Evolutionary conservation across 2,329 filamentous ascomycete species (phyloP), one percentile per base, ranked within the genome.

Genomic region (Xylariaceae sp.): DNA sequence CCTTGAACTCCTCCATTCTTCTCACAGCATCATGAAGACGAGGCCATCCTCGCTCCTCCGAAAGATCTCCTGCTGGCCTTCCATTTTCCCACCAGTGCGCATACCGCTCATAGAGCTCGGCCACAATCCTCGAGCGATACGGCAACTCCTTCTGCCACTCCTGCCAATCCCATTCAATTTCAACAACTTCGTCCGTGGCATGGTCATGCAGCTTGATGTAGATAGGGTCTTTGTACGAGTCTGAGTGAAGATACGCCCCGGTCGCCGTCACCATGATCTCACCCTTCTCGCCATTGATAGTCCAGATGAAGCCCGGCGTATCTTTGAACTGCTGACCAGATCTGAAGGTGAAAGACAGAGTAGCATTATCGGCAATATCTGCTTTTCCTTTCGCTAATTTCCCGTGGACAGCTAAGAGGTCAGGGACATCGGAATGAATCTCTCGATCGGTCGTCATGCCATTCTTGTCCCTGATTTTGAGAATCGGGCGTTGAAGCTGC

Each of bases 51-150:
- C 69, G 62, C 12, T 67, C 63, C 58, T 70, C 73, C 4, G 59
- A 19, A 4, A 66, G 40, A 8, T 57, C 52, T 1, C 60, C 61
- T 12, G 33, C 50, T 1, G 58, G 50, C 23, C 29, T 55, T 3
- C 62, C 61, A 3, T 44, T 56, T 51, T 65, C 61, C 64, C 64
- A 64, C 62, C 66, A 68, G 31, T 49, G 39, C 36, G 81, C 80
- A 71, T 79, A 85, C 1, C 74, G 76, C 63, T 88, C 85, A 70
- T 87, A 88, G 0, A 86, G 63, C 17, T 75, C 76, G 0, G 77
- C 85, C 24, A 87, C 79, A 61, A 78, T 81, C 49, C 80, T 75
- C 1, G 75, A 77, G 3, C 72, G 63, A 1, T 76, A 31, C 0
- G 80, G 77, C 16, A 84, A 57, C 9, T 77, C 74, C 9, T 77